Conservation (phyloP, 208 protist species). For the Leishmania gerbilli region DNA sequence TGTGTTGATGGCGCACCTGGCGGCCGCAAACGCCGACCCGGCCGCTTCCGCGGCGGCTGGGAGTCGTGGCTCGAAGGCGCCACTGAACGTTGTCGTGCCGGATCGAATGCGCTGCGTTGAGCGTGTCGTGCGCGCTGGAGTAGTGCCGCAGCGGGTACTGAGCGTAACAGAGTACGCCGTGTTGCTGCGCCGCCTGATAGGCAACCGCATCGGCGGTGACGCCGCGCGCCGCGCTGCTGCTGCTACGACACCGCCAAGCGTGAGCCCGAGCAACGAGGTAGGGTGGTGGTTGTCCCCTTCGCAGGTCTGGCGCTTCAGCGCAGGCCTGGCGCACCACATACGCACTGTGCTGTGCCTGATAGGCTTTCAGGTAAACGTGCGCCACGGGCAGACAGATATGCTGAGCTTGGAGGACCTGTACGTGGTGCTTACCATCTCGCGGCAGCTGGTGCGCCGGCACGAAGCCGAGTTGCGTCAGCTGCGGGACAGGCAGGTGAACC, state of each 20-base stretch:
- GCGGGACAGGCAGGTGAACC: constrained; percentile 1
- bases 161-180: constrained; percentile 58
- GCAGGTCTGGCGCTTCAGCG: constrained; percentile 56
- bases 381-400: constrained; percentile 33
- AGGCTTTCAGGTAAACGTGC: constrained; percentile 57
- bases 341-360: constrained; percentile 56
- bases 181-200: constrained; percentile 47
- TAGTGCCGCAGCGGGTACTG: constrained; percentile 44
- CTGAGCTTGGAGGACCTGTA: constrained; percentile 71
- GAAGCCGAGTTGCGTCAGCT: not conserved
- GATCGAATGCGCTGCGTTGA: constrained; percentile 21
- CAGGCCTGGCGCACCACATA: constrained; percentile 35
- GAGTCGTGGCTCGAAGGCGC: not conserved
- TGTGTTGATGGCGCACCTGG: constrained; percentile 14
- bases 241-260: not conserved
- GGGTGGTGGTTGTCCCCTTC: constrained; percentile 64
- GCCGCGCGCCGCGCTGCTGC: not conserved
- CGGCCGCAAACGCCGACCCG: constrained; percentile 26
- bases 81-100: not conserved
- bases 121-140: constrained; percentile 41
- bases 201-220: constrained; percentile 10
- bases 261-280: constrained; percentile 4
- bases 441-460: constrained; percentile 25
- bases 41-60: not conserved
- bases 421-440: constrained; percentile 53